phyloP scores from a whole-genome alignment of 2,329 filamentous ascomycete species.

The Aspergillus fumigatus region DNA sequence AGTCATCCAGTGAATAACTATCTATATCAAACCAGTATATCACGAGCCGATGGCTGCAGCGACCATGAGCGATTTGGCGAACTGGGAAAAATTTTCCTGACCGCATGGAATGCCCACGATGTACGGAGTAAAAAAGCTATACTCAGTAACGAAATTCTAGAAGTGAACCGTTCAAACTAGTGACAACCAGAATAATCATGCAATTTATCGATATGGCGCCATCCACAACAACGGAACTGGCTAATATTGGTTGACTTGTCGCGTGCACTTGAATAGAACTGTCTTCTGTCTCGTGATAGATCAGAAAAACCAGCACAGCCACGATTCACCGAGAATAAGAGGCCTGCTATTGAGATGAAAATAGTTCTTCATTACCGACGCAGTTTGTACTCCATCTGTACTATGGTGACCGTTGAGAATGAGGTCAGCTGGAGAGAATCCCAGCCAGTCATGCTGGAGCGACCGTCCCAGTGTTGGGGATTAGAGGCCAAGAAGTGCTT shows the following conservation, averaged over 20 bases:
- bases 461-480: neutral
- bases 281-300: slow-evolving; percentile 30
- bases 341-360: neutral
- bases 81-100: neutral
- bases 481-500: neutral
- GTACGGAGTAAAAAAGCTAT: slow-evolving; percentile 11
- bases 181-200: neutral
- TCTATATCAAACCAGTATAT: neutral
- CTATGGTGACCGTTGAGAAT: neutral
- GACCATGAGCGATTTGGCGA: neutral
- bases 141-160: neutral
- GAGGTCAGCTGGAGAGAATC: neutral
- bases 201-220: neutral
- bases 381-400: neutral
- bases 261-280: slow-evolving; percentile 5
- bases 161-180: slow-evolving; percentile 3
- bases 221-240: neutral
- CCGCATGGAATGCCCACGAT: slow-evolving; percentile 8
- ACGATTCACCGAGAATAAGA: neutral
- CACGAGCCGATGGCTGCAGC: neutral
- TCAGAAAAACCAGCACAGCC: slow-evolving; percentile 16
- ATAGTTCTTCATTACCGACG: neutral
- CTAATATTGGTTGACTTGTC: slow-evolving; percentile 10
- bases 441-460: neutral
- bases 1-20: neutral